Conservation (phyloP, 1,284 basidiomycete species). For the Clitocybe nebularis region DNA sequence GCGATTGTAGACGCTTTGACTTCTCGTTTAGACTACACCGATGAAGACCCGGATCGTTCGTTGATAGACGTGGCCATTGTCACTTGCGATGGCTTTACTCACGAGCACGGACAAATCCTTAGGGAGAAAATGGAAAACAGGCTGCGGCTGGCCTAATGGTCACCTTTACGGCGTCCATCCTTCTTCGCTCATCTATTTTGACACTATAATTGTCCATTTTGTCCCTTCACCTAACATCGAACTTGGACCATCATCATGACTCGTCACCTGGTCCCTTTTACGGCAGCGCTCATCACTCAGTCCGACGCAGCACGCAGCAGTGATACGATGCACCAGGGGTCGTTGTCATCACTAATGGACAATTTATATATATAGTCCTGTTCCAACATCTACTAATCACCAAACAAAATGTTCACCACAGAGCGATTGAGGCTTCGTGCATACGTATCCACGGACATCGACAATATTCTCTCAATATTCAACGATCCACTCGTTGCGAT, state of each 20-base stretch:
- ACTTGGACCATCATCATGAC: too few relatives aligned
- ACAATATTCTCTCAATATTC: constrained; percentile 28
- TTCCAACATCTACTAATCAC: neutral
- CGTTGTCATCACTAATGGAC: too few relatives aligned
- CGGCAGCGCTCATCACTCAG: too few relatives aligned
- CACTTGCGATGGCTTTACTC: constrained; percentile 43
- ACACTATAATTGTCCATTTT: too few relatives aligned
- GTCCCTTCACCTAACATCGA: too few relatives aligned
- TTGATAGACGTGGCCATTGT: constrained; percentile 42
- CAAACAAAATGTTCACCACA: constrained; percentile 23
- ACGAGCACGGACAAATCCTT: constrained; percentile 36
- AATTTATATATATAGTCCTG: too few relatives aligned
- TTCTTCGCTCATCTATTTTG: too few relatives aligned
- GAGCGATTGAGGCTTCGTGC: constrained; percentile 25
- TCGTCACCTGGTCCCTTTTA: too few relatives aligned
- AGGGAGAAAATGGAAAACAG: constrained; percentile 33
- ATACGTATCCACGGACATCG: constrained; percentile 29
- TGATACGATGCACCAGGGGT: too few relatives aligned
- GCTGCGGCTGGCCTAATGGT: constrained; percentile 16
- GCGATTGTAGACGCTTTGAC: constrained; percentile 50
- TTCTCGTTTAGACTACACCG: constrained; percentile 46
- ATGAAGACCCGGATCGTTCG: constrained; percentile 28
- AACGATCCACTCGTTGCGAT: constrained; percentile 30
- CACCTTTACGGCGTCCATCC: too few relatives aligned
- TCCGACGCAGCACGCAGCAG: too few relatives aligned